Evolutionary conservation across 495 filamentous ascomycete genomes (phyloP).

Genomic region (Hypoxylon subgilvum): DNA sequence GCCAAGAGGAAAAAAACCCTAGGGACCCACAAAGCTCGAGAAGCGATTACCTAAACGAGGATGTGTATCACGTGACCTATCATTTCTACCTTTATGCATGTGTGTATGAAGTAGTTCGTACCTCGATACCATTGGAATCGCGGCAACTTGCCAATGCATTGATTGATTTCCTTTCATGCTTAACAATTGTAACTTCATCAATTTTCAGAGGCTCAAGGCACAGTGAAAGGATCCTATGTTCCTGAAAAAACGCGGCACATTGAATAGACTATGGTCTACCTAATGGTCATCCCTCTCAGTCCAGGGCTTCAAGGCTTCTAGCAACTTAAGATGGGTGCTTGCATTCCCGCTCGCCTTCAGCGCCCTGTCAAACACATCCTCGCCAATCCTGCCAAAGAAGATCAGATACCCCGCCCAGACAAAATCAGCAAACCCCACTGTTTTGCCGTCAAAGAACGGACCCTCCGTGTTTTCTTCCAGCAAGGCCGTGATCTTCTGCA

Average conservation of each 20-base stretch:
- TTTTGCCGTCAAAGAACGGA: constrained; percentile 53
- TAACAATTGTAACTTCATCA: too few relatives aligned
- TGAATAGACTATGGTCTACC: too few relatives aligned
- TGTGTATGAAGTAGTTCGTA: too few relatives aligned
- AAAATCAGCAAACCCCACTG: constrained; percentile 52
- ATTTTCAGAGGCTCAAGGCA: too few relatives aligned
- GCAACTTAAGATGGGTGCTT: constrained; percentile 42
- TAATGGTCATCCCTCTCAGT: constrained; percentile 38
- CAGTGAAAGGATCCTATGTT: too few relatives aligned
- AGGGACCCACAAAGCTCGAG: constrained; percentile 29
- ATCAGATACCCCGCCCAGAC: constrained; percentile 48
- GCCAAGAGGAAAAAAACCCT: constrained; percentile 29
- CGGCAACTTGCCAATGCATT: too few relatives aligned
- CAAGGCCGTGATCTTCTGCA: constrained; percentile 52
- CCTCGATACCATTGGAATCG: too few relatives aligned
- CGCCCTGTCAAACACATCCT: constrained; percentile 41
- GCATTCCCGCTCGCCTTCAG: constrained; percentile 45
- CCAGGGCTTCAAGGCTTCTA: constrained; percentile 51
- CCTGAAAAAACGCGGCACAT: too few relatives aligned
- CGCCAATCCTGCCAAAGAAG: constrained; percentile 41
- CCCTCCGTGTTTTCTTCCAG: constrained; percentile 58
- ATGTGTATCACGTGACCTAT: constrained; percentile 16
- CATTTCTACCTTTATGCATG: too few relatives aligned
- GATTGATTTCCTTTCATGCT: too few relatives aligned
- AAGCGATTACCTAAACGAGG: constrained; percentile 17